Conservation (phyloP, 495 filamentous ascomycete species). For the Penicillium soppii region DNA sequence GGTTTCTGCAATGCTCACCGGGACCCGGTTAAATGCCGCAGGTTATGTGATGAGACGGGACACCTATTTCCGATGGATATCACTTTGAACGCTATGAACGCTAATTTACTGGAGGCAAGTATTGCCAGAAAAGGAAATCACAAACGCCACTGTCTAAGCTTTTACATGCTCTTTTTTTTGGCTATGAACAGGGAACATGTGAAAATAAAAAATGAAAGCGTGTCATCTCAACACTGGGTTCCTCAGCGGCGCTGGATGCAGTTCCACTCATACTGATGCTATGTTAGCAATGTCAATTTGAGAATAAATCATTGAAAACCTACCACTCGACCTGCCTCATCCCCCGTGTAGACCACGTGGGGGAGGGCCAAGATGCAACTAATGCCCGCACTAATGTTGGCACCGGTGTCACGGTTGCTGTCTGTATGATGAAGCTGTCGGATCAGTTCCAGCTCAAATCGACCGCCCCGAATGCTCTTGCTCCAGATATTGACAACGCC, state of each 20-base stretch:
- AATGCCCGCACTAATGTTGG: constrained; percentile 77
- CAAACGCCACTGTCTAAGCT: constrained; percentile 1
- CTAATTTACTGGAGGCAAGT: neutral
- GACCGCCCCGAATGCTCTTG: constrained; percentile 49
- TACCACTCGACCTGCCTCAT: constrained; percentile 83
- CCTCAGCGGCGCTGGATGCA: constrained; percentile 65
- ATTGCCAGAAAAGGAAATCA: neutral
- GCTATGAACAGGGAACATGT: neutral
- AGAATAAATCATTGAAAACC: constrained; percentile 24
- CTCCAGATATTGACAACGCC: constrained; percentile 81
- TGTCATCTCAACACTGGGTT: no score
- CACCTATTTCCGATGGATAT: constrained; percentile 9
- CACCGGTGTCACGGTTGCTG: constrained; percentile 65
- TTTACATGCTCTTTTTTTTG: neutral
- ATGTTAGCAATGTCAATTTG: constrained; percentile 15
- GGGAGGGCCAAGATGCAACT: constrained; percentile 85
- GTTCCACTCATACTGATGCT: constrained; percentile 80
- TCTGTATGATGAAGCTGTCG: constrained; percentile 84
- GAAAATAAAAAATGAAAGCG: neutral
- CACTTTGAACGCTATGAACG: constrained; percentile 6
- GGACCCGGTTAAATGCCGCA: constrained; percentile 26
- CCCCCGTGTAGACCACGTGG: constrained; percentile 85
- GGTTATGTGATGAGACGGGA: neutral
- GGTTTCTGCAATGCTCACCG: constrained; percentile 27
- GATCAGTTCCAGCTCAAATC: constrained; percentile 61